Evolutionary conservation across 331 rosid species (phyloP).

Genomic region (Saraca asoca): DNA sequence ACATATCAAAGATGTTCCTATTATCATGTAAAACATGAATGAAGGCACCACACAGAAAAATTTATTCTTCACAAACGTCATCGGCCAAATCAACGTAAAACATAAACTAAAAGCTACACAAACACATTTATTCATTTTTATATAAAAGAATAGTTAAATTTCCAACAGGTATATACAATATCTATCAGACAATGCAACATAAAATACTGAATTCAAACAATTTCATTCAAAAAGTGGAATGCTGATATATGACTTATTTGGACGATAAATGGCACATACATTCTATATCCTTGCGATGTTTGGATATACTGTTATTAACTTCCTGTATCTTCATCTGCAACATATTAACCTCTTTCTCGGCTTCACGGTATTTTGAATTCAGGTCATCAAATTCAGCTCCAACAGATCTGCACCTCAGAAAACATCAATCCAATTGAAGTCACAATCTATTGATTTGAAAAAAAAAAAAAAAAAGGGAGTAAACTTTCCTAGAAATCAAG

Average conservation of each 20-base stretch:
- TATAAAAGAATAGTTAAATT: not conserved
- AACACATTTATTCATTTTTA: not conserved
- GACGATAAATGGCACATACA: constrained; percentile 56
- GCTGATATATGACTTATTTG: constrained; percentile 13
- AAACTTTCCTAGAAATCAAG: constrained; percentile 5
- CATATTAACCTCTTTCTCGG: constrained; percentile 82
- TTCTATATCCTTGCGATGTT: constrained; percentile 73
- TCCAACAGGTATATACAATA: constrained; percentile 13
- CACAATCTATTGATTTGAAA: not conserved
- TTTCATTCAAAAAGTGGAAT: constrained; percentile 9
- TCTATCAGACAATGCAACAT: not conserved
- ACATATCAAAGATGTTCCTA: constrained; percentile 10
- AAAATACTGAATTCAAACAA: constrained; percentile 23
- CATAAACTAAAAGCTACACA: not conserved
- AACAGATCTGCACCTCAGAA: constrained; percentile 52
- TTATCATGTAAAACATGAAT: not conserved
- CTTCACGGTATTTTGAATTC: constrained; percentile 73
- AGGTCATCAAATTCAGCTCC: constrained; percentile 71
- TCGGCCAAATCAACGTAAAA: not conserved
- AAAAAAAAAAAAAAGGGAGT: too few relatives aligned
- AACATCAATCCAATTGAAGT: constrained; percentile 29
- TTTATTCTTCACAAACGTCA: not conserved
- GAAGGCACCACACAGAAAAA: constrained; percentile 3
- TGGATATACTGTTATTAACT: constrained; percentile 60
- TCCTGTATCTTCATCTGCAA: constrained; percentile 76